Base-by-base conservation (phyloP, 2,329 filamentous ascomycete genomes). In the Nakataea oryzae region DNA sequence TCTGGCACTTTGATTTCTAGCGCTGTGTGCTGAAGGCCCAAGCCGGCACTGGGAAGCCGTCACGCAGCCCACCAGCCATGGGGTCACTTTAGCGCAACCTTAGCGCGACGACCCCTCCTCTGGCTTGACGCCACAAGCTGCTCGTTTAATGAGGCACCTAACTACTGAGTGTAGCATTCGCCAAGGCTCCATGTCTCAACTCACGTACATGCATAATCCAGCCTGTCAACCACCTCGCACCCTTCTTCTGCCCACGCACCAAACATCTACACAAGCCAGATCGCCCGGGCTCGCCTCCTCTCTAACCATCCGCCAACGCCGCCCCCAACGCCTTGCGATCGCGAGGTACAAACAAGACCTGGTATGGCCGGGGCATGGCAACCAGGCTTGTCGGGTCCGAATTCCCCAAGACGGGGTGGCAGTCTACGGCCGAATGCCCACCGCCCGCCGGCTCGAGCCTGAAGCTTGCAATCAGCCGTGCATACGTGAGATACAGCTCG, bases 401-500 rank as follows among this genome's bases (percentile, higher is more conserved):
- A 65, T 81, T 86, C 0, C 86, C 86, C 13, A 72, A 74, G 9
- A 88, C 73, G 2, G 85, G 86, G 69, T 88, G 79, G 30, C 79
- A 80, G 61, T 87, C 83, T 0, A 84, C 77, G 9, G 28, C 30
- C 14, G 34, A 41, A 28, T 12, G 21, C 24, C 17, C 34, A 8
- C 8, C 12, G 2, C 7, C 17, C 57, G 17, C 58, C 17, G 32
- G 41, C 61, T 81, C 74, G 62, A 88, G 80, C 64, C 80, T 79
- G 70, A 88, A 87, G 67, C 81, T 82, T 70, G 81, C 84, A 29
- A 88, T 72, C 65, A 85, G 80, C 32, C 86, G 78, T 73, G 87
- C 78, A 68, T 85, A 88, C 13, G 86, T 76, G 12, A 87, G 75
- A 64, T 89, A 88, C 24, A 88, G 74, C 69, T 88, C 86, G 2